Evolutionary conservation across 2,329 filamentous ascomycete genomes (phyloP).

Genomic region (Fusarium zealandicum): DNA sequence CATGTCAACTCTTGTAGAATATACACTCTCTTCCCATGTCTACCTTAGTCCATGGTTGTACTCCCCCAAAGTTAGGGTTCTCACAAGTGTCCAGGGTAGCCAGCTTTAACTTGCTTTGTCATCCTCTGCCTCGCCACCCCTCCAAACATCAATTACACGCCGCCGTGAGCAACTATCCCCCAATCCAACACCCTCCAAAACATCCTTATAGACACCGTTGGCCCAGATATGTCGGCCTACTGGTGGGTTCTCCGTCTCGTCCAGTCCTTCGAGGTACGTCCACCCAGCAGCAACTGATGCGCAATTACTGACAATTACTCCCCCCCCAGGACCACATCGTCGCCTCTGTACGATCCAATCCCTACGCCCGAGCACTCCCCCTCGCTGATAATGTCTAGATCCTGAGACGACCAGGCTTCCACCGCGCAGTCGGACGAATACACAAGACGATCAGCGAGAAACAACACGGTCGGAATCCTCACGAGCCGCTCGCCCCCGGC

Average conservation of each 20-base stretch:
- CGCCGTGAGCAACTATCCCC: background rate
- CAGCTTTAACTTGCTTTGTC: slow-evolving; percentile 8
- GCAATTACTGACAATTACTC: slow-evolving; percentile 25
- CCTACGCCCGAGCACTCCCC: background rate
- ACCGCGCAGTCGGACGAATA: slow-evolving; percentile 60
- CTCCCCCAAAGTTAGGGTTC: too few relatives aligned
- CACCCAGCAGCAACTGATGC: accelerated
- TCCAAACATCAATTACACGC: slow-evolving; percentile 21
- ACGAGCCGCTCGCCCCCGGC: slow-evolving; percentile 59
- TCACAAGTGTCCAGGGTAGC: slow-evolving; percentile 19
- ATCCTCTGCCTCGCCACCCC: slow-evolving; percentile 19
- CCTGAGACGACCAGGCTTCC: slow-evolving; percentile 59
- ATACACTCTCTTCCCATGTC: too few relatives aligned
- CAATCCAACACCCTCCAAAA: too few relatives aligned
- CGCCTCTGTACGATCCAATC: slow-evolving; percentile 39
- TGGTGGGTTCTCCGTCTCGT: slow-evolving; percentile 47
- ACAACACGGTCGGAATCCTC: slow-evolving; percentile 57
- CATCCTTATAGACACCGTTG: too few relatives aligned
- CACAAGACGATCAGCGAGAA: slow-evolving; percentile 58
- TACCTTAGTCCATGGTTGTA: too few relatives aligned
- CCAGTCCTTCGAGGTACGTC: slow-evolving; percentile 45
- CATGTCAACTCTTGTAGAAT: too few relatives aligned
- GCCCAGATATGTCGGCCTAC: slow-evolving; percentile 44
- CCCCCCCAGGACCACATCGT: slow-evolving; percentile 47
- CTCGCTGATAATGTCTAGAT: slow-evolving; percentile 47